Base-by-base conservation (phyloP, 2,329 filamentous ascomycete genomes). In the Diaporthe caulivora region DNA sequence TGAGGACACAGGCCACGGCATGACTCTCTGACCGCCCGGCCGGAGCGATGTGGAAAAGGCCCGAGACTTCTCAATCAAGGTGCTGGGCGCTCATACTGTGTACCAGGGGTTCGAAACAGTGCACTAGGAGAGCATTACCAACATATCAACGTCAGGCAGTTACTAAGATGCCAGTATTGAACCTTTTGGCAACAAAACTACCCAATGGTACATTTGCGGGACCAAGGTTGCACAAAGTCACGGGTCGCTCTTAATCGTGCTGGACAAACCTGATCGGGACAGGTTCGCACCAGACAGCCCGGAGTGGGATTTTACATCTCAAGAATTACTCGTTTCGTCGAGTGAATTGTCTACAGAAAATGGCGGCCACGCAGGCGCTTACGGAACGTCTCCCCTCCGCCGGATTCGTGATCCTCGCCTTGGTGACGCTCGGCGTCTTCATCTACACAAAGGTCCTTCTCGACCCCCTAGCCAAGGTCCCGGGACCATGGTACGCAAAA, bases 401-500 rank as follows among this genome's bases (percentile, higher is more conserved):
- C 15, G 24, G 37, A 6, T 29, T 44, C 18, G 24, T 7, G 3
- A 11, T 44, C 3, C 7, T 44, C 8, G 24, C 24, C 4, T 1
- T 21, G 1, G 37, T 29, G 37, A 44, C 24, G 2, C 26, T 62
- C 0, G 24, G 37, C 3, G 37, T n/a, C 13, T 21, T 62, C 5
- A 1, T 21, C 15, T 44, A 29, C 1, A 9, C 9, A 15, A 67
- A 49, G 11, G 2, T n/a, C 8, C 17, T 67, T 11, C 51, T 42
- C 1, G 40, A 31, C n/a, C 68, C 72, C 4, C 40, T 67, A 24
- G 58, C 58, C 2, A 71, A 73, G 21, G 1, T 78, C 5, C 78
- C 76, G 1, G 78, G 78, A 3, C 77, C 77, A 11, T 79, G 78
- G 78, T 78, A 80, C 65, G 76, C 77, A 0, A 76, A 76, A 40